These are phyloP conservation scores for Ceratobasidium sp. DNA, from an alignment of 1,284 basidiomycete species.

Conservation along the genomic window DNA sequence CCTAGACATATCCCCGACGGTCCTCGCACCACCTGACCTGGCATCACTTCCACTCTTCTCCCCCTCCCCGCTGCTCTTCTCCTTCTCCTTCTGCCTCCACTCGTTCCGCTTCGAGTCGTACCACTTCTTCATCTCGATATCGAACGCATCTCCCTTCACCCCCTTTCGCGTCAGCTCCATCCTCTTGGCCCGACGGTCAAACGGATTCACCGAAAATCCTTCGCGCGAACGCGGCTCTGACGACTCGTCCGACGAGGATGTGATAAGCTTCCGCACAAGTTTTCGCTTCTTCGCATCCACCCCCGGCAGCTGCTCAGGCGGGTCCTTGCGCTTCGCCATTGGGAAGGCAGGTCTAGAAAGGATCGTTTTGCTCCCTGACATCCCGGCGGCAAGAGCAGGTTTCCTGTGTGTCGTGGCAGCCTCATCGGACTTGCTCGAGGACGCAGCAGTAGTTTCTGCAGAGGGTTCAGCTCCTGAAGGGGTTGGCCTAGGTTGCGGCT, in stretches of 20 bases:
- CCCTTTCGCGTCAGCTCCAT: constrained; percentile 36
- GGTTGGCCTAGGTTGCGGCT: too few species aligned
- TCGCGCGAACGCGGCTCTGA: not conserved
- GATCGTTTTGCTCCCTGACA: too few species aligned
- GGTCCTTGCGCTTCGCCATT: constrained; percentile 19
- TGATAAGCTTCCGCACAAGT: constrained; percentile 2
- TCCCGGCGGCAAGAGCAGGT: too few species aligned
- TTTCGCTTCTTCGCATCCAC: constrained; percentile 25
- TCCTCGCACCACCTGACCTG: too few species aligned
- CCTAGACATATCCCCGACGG: not conserved
- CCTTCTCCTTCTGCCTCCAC: constrained; percentile 21
- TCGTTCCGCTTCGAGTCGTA: constrained; percentile 6
- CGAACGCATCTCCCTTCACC: constrained; percentile 19
- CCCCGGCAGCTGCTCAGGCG: constrained; percentile 1
- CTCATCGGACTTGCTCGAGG: too few species aligned
- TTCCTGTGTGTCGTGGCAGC: too few species aligned
- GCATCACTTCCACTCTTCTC: constrained; percentile 5
- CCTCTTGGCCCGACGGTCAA: constrained; percentile 29
- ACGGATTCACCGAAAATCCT: constrained; percentile 17
- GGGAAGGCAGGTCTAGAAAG: too few species aligned
- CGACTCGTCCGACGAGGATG: constrained; percentile 24
- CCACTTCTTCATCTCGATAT: constrained; percentile 34
- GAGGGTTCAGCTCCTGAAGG: too few species aligned
- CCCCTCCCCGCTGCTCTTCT: not conserved
- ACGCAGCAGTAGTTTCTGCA: too few species aligned